These are phyloP conservation scores for Solanum verrucosum DNA, from an alignment of 257 asterid species.

Conservation along the genomic window DNA sequence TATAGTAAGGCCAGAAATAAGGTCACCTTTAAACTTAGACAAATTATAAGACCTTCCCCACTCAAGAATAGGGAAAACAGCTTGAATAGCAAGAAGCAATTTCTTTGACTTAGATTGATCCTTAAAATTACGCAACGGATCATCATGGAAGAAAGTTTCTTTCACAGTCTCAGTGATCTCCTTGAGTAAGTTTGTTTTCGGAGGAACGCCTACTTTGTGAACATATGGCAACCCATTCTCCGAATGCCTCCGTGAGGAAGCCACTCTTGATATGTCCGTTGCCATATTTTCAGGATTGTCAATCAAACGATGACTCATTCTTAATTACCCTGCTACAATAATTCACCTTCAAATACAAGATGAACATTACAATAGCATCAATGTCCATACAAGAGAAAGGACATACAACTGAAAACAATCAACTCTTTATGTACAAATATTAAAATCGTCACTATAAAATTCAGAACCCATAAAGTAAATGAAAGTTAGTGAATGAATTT, in stretches of 20 bases:
- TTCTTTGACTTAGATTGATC: conserved; percentile 26
- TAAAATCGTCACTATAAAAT: not conserved
- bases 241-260: conserved; percentile 19
- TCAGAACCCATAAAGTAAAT: not conserved
- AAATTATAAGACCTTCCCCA: conserved; percentile 60
- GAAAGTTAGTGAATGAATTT: not conserved
- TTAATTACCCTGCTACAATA: not conserved
- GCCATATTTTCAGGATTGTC: conserved; percentile 6
- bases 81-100: conserved; percentile 30
- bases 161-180: conserved; percentile 40
- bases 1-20: conserved; percentile 73
- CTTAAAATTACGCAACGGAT: conserved; percentile 55
- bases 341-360: not conserved
- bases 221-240: conserved; percentile 19
- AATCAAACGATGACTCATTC: conserved; percentile 19
- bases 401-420: conserved; percentile 2
- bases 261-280: conserved; percentile 20
- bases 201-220: conserved; percentile 56
- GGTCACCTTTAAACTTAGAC: conserved; percentile 50
- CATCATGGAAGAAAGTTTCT: conserved; percentile 70
- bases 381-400: not conserved
- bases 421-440: not conserved
- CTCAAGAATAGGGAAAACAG: conserved; percentile 54
- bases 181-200: conserved; percentile 34
- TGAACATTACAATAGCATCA: not conserved